These are phyloP conservation scores for Oryza punctata DNA, from an alignment of 176 grass and related monocot genomes.

Conservation along the genomic window DNA sequence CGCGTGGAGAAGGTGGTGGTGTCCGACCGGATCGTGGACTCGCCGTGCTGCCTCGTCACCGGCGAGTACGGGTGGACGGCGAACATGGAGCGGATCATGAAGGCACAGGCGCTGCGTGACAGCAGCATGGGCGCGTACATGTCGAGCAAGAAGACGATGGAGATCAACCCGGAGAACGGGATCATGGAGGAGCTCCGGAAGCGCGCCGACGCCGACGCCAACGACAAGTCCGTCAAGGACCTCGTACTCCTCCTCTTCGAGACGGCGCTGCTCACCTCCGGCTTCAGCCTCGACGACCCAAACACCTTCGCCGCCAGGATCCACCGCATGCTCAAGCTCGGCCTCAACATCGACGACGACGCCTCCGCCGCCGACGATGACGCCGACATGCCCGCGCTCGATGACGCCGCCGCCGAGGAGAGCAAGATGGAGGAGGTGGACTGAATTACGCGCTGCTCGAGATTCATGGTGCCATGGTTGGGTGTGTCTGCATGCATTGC, in stretches of 20 bases:
- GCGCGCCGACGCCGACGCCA: slow-evolving; percentile 36
- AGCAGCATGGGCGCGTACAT: slow-evolving; percentile 52
- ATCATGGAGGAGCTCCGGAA: slow-evolving; percentile 67
- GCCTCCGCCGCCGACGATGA: slow-evolving; percentile 12
- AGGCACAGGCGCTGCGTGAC: slow-evolving; percentile 77
- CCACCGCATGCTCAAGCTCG: slow-evolving; percentile 55
- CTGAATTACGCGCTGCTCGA: neutral
- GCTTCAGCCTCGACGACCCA: slow-evolving; percentile 56
- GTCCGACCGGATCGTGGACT: slow-evolving; percentile 89
- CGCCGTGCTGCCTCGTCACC: slow-evolving; percentile 87
- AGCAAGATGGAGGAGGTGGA: slow-evolving; percentile 74
- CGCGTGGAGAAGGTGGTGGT: slow-evolving; percentile 76
- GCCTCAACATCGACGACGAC: slow-evolving; percentile 45
- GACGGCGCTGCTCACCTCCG: slow-evolving; percentile 62
- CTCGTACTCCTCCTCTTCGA: slow-evolving; percentile 47
- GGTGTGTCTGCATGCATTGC: too few species aligned
- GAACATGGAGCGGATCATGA: slow-evolving; percentile 99
- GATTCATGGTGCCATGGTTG: too few species aligned
- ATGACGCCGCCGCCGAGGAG: slow-evolving; percentile 42
- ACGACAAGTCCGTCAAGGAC: slow-evolving; percentile 54
- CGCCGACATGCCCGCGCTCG: slow-evolving; percentile 31
- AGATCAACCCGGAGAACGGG: slow-evolving; percentile 63
- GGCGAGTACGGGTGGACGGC: slow-evolving; percentile 98
- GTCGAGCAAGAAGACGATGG: slow-evolving; percentile 64
- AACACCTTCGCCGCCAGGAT: slow-evolving; percentile 62